phyloP scores from a whole-genome alignment of 2,329 filamentous ascomycete genomes.

The Calonectria honghensis region DNA sequence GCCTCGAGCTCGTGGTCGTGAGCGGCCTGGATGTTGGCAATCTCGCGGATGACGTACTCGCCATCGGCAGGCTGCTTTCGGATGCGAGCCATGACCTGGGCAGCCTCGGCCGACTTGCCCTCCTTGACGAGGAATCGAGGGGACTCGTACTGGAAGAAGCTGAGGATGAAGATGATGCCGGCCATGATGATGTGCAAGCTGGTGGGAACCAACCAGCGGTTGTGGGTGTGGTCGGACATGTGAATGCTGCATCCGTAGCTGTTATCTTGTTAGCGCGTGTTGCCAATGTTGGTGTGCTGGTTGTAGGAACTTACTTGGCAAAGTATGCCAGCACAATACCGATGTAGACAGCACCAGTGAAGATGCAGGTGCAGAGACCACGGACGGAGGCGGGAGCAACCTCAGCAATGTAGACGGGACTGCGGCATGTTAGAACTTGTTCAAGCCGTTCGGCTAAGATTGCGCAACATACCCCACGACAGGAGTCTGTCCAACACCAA shows the following conservation, averaged over 20 bases:
- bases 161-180: constrained; percentile 81
- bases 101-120: constrained; percentile 75
- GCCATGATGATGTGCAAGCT: constrained; percentile 87
- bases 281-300: background rate
- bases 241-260: constrained; percentile 77
- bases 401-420: constrained; percentile 83
- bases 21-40: constrained; percentile 78
- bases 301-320: constrained; percentile 51
- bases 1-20: constrained; percentile 84
- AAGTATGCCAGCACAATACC: constrained; percentile 89
- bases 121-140: constrained; percentile 82
- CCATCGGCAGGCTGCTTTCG: constrained; percentile 76
- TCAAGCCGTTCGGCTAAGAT: background rate
- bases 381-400: constrained; percentile 81
- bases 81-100: constrained; percentile 72
- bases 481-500: constrained; percentile 80
- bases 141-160: constrained; percentile 81
- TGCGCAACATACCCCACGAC: constrained; percentile 71
- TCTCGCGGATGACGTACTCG: constrained; percentile 77
- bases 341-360: constrained; percentile 78
- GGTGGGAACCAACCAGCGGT: constrained; percentile 80
- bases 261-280: constrained; percentile 52
- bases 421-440: constrained; percentile 38
- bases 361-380: constrained; percentile 81
- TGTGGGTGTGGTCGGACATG: constrained; percentile 66